Evolutionary conservation across 2,329 filamentous ascomycete species (phyloP).

Genomic region (Alternaria sp.): DNA sequence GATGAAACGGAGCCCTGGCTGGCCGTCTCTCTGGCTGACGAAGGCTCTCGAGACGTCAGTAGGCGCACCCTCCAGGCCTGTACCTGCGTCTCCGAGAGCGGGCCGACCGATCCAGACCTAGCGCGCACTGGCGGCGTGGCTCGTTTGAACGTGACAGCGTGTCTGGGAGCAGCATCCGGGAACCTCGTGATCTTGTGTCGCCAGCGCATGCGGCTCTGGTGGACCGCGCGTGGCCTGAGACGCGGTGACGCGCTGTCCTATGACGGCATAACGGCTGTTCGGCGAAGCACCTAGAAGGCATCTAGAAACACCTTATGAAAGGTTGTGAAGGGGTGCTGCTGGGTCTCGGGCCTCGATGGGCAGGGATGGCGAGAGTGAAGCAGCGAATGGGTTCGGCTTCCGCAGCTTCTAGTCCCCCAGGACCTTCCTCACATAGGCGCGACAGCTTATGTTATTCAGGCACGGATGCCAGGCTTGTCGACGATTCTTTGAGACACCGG

Average conservation of each 20-base stretch:
- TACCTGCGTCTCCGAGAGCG: slow-evolving; percentile 35
- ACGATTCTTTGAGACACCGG: slow-evolving; percentile 39
- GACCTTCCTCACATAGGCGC: slow-evolving; percentile 21
- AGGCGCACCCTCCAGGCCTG: slow-evolving; percentile 14
- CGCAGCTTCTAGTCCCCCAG: slow-evolving; percentile 17
- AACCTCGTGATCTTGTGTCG: slow-evolving; percentile 21
- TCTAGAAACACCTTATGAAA: slow-evolving; percentile 22
- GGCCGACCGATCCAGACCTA: slow-evolving; percentile 4
- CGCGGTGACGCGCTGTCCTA: slow-evolving; percentile 21
- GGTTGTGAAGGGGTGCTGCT: slow-evolving; percentile 28
- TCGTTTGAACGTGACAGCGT: slow-evolving; percentile 27
- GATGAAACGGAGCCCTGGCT: slow-evolving; percentile 28
- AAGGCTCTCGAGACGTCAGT: slow-evolving; percentile 13
- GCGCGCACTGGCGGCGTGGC: slow-evolving; percentile 19
- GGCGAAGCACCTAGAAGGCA: slow-evolving; percentile 28
- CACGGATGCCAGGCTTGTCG: slow-evolving; percentile 25
- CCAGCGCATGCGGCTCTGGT: slow-evolving; percentile 33
- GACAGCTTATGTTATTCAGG: slow-evolving; percentile 31
- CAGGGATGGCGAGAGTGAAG: slow-evolving; percentile 33
- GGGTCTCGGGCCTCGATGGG: slow-evolving; percentile 14
- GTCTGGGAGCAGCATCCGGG: slow-evolving; percentile 27
- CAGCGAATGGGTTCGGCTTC: slow-evolving; percentile 20
- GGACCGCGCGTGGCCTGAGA: slow-evolving; percentile 24
- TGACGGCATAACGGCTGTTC: slow-evolving; percentile 19
- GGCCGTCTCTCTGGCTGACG: slow-evolving; percentile 24